A percentile compares a stretch with the other conserved stretches of the same genome.
Evolutionary conservation across 305 asterid species (phyloP).

Genomic region (Rubia balearica): DNA sequence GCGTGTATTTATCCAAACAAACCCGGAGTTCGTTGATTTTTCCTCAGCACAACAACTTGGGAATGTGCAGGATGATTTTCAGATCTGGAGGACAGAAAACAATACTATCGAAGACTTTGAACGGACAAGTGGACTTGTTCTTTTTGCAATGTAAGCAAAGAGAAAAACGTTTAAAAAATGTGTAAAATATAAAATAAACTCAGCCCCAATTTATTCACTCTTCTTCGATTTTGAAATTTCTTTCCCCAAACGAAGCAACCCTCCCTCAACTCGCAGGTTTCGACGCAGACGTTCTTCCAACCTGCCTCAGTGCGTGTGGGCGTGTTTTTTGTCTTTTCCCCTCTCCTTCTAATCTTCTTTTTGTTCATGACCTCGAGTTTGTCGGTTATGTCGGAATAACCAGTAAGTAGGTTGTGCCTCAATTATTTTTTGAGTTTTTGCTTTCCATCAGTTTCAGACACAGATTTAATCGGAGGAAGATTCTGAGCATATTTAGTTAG

Average conservation of each 20-base stretch:
- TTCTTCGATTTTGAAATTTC: not conserved
- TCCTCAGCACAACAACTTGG: not conserved
- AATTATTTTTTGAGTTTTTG: not conserved
- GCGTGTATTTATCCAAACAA: not conserved
- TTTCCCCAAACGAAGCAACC: not conserved
- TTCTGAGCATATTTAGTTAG: too few species aligned
- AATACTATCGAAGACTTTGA: slow-evolving; percentile 2
- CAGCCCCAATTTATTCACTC: not conserved
- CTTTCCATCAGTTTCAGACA: not conserved
- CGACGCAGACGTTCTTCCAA: not conserved
- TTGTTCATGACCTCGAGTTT: not conserved
- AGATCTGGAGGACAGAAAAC: slow-evolving; percentile 15
- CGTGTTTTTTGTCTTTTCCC: too few species aligned
- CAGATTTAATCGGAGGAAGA: not conserved
- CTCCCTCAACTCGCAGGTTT: too few species aligned
- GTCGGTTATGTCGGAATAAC: not conserved
- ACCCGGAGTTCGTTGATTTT: not conserved
- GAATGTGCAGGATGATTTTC: not conserved
- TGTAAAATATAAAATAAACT: not conserved
- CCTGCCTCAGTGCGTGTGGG: not conserved
- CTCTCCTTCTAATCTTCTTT: not conserved
- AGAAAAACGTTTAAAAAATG: not conserved
- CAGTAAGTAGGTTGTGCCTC: not conserved
- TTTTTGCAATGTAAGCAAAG: slow-evolving; percentile 8
- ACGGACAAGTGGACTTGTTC: slow-evolving; percentile 12